These are phyloP conservation scores for Sugiyamaella pinicola DNA, from an alignment of 1,139 yeast genomes.

Conservation along the genomic window DNA sequence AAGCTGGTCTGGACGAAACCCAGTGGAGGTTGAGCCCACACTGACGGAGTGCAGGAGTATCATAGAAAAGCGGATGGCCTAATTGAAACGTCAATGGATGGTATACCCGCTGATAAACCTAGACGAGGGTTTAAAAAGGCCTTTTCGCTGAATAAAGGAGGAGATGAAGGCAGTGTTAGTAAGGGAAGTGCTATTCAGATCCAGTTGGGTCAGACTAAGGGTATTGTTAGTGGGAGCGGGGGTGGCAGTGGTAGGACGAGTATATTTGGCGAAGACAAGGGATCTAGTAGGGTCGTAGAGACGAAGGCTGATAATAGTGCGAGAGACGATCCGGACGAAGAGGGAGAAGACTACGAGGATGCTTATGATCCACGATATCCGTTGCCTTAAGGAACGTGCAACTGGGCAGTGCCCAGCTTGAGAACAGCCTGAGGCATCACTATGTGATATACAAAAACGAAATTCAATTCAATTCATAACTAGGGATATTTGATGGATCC, in stretches of 20 bases:
- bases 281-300: background rate
- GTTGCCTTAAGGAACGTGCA: slow-evolving; percentile 1
- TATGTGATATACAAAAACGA: background rate
- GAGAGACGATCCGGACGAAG: slow-evolving; percentile 13
- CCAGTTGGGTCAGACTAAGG: background rate
- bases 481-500: background rate
- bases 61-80: background rate
- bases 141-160: background rate
- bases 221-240: background rate
- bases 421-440: background rate
- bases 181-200: slow-evolving; percentile 4
- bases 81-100: background rate
- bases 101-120: background rate
- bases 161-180: background rate
- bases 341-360: slow-evolving; percentile 19
- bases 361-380: slow-evolving; percentile 25
- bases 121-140: slow-evolving; percentile 11
- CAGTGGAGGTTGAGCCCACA: no score
- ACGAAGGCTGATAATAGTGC: background rate
- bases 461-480: slow-evolving; percentile 3
- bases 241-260: background rate
- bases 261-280: slow-evolving; percentile 8
- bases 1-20: no score
- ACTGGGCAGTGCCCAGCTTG: no score
- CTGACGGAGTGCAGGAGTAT: background rate